Percentiles rank a stretch among this genome's conserved stretches.
These are phyloP conservation scores for Tetragonia tetragonoides DNA, from an alignment of 148 eudicot species.

Conservation along the genomic window DNA sequence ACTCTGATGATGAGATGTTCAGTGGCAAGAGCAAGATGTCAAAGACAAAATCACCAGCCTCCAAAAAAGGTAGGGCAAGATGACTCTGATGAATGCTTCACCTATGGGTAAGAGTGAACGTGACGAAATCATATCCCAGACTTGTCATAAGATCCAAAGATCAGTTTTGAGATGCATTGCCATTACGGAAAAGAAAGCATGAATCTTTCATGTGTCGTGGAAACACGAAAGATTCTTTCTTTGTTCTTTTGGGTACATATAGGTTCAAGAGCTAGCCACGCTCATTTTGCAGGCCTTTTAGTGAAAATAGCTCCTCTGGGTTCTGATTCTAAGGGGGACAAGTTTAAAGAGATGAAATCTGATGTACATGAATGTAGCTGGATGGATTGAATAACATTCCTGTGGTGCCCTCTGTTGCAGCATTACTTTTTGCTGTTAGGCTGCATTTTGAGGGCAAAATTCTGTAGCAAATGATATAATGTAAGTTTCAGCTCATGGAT, in stretches of 20 bases:
- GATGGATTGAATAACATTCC: neutral
- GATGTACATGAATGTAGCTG: neutral
- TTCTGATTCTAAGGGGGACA: neutral
- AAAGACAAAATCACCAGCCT: conserved; percentile 32
- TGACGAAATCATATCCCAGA: neutral
- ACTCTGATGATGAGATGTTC: conserved; percentile 50
- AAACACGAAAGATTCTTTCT: neutral
- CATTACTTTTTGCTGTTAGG: conserved; percentile 16
- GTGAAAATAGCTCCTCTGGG: neutral
- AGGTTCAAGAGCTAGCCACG: neutral
- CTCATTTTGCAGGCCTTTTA: neutral
- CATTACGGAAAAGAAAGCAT: neutral
- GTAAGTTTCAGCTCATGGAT: neutral
- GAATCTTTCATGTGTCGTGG: neutral
- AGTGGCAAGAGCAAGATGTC: conserved; percentile 43
- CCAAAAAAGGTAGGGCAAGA: conserved; percentile 15
- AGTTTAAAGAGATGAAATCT: neutral
- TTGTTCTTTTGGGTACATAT: neutral
- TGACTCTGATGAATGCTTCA: conserved; percentile 4
- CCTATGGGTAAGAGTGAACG: neutral
- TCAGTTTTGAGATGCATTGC: neutral
- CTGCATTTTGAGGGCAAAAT: neutral
- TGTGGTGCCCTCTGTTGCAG: neutral
- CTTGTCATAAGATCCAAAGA: no score
- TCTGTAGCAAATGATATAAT: neutral